phyloP scores from a whole-genome alignment of 2,329 filamentous ascomycete species.

The Cercospora brassicicola region DNA sequence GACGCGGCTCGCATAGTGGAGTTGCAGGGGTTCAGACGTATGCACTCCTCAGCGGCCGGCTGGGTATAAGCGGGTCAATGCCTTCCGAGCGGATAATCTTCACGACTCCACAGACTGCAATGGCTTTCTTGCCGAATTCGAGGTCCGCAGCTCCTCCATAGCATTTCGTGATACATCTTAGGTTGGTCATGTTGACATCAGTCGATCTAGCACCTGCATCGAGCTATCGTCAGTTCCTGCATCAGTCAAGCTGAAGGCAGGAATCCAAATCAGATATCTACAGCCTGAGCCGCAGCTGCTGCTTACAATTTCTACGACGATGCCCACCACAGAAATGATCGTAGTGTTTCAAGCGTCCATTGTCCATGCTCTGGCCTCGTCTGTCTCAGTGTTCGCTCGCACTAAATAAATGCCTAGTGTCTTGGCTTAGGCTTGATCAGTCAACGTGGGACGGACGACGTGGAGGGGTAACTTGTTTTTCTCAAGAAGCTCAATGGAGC shows the following conservation, averaged over 20 bases:
- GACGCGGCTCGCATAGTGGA: neutral
- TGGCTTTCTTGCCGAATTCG: neutral
- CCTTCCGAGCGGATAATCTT: neutral
- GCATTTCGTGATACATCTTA: neutral
- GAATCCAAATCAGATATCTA: neutral
- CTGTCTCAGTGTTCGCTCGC: neutral
- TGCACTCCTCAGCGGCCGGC: neutral
- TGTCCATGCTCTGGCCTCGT: neutral
- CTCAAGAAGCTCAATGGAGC: neutral
- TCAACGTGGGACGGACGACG: neutral
- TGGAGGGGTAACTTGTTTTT: neutral
- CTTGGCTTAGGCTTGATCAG: neutral
- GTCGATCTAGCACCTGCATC: neutral
- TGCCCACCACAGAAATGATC: too few relatives aligned
- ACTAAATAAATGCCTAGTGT: neutral
- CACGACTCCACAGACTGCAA: neutral
- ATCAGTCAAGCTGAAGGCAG: neutral
- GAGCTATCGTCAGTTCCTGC: neutral
- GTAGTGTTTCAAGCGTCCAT: neutral
- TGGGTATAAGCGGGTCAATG: constrained; percentile 1
- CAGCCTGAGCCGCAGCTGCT: too few relatives aligned
- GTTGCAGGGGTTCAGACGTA: neutral
- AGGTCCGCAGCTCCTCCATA: neutral
- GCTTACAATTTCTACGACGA: too few relatives aligned
- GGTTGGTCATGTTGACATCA: neutral